These are phyloP conservation scores for Podaxis carcinomalis DNA, from an alignment of 768 basidiomycete genomes.

Conservation along the genomic window DNA sequence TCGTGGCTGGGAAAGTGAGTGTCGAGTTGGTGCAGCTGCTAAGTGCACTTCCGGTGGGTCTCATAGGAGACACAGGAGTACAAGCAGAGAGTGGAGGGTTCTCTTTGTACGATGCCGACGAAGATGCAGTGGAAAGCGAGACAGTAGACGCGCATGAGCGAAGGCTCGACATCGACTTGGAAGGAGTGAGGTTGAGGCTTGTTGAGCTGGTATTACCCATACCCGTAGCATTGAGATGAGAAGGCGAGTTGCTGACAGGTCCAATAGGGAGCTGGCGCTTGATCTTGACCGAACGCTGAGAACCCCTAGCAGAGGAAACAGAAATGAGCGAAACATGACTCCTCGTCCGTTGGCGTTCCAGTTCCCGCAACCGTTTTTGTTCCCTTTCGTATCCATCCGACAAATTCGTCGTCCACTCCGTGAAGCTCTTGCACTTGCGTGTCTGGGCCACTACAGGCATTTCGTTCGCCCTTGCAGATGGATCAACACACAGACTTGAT, in stretches of 20 bases:
- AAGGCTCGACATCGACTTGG: constrained; percentile 1
- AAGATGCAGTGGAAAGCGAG: neutral
- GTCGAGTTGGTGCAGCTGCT: neutral
- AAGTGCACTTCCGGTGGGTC: neutral
- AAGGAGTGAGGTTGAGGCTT: neutral
- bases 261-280: constrained; percentile 5
- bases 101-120: neutral
- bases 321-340: neutral
- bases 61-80: neutral
- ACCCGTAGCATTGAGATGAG: neutral
- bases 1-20: neutral
- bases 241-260: neutral
- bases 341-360: neutral
- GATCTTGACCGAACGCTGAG: neutral
- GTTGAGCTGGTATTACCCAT: neutral
- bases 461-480: neutral
- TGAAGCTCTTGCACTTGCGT: constrained; percentile 7
- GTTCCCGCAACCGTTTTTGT: neutral
- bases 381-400: constrained; percentile 1
- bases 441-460: neutral
- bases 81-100: neutral
- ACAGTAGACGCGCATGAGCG: neutral
- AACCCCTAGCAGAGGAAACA: neutral
- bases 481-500: neutral
- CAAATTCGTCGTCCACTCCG: constrained; percentile 6